These are phyloP conservation scores for Colletotrichum liriopes DNA, from an alignment of 2,329 filamentous ascomycete species.

Conservation along the genomic window DNA sequence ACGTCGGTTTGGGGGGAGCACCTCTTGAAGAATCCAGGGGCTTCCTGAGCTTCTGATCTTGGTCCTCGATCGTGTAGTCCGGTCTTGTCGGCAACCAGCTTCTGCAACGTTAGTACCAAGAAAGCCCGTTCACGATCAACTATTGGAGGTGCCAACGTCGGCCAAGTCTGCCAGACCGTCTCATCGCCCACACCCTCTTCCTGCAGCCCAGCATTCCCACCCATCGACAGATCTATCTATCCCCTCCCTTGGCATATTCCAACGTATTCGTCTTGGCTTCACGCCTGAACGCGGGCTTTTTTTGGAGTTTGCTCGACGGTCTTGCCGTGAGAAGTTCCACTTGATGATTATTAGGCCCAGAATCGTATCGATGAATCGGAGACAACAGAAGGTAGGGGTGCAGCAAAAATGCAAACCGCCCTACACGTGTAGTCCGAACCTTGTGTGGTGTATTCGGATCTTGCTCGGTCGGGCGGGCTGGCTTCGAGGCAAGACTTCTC, in stretches of 20 bases:
- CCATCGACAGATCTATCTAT: constrained; percentile 1
- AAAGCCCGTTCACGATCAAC: constrained; percentile 2
- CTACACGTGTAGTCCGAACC: background rate
- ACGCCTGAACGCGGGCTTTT: background rate
- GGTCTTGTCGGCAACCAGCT: background rate
- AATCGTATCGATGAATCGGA: constrained; percentile 5
- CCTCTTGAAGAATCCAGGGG: constrained; percentile 15
- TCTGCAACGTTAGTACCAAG: background rate
- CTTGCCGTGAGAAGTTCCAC: background rate
- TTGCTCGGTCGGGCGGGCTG: background rate
- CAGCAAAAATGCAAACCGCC: background rate
- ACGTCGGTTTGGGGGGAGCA: background rate
- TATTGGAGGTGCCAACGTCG: constrained; percentile 13
- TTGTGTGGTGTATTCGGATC: background rate
- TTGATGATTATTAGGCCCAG: constrained; percentile 4
- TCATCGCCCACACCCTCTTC: constrained; percentile 32
- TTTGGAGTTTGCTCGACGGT: background rate
- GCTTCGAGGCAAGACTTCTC: constrained; percentile 25
- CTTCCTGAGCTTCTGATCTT: background rate
- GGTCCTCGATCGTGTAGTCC: background rate
- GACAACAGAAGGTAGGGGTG: constrained; percentile 9
- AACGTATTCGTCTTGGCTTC: background rate
- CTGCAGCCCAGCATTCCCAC: background rate
- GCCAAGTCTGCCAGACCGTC: constrained; percentile 19
- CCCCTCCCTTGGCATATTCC: constrained; percentile 17